phyloP scores from a whole-genome alignment of 352 stramenopile genomes.

The Globisporangium megalacanthum region DNA sequence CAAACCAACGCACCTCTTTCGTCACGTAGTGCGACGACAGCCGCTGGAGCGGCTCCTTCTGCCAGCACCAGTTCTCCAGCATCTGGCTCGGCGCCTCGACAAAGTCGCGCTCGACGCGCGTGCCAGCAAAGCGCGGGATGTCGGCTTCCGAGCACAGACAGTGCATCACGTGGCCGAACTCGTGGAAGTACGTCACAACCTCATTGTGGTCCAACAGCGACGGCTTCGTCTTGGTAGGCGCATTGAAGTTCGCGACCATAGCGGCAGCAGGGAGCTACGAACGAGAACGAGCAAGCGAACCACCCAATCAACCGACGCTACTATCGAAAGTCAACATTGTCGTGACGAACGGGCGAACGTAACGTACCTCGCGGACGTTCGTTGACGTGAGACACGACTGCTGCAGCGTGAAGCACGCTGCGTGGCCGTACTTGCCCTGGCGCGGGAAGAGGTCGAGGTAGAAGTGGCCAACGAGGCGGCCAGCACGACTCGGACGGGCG shows the following conservation, averaged over 20 bases:
- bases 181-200: conserved; percentile 88
- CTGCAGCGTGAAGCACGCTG: conserved; percentile 87
- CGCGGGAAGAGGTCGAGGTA: conserved; percentile 88
- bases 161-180: conserved; percentile 90
- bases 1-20: conserved; percentile 26
- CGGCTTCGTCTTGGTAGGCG: conserved; percentile 69
- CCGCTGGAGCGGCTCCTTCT: conserved; percentile 78
- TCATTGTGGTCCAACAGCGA: conserved; percentile 79
- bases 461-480: conserved; percentile 76
- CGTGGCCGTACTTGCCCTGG: conserved; percentile 84
- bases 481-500: conserved; percentile 39
- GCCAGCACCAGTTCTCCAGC: conserved; percentile 90
- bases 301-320: conserved; percentile 3
- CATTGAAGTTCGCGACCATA: conserved; percentile 90
- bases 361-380: conserved; percentile 30
- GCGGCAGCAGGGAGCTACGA: conserved; percentile 57
- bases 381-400: conserved; percentile 68
- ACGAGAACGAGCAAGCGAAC: conserved; percentile 9
- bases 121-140: conserved; percentile 73
- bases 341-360: neutral
- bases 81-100: conserved; percentile 90
- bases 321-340: too few species aligned
- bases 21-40: conserved; percentile 84
- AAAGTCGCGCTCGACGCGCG: conserved; percentile 82
- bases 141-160: conserved; percentile 80